Base-by-base conservation (phyloP, 169 alveolate genomes). In the Plasmodium chabaudi region DNA sequence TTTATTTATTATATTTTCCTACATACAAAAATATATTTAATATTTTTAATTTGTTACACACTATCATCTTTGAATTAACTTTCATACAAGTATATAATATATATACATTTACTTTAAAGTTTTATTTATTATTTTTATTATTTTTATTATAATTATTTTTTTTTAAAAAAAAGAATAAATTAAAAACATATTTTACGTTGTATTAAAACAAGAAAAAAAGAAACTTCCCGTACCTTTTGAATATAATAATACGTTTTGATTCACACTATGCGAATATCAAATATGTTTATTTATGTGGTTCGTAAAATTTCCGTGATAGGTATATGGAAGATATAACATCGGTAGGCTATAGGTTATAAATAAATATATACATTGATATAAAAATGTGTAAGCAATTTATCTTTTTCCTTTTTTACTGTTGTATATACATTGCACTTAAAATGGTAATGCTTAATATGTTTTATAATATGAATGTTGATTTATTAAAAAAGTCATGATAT, bases 21-120 rank as follows among this genome's bases (percentile, higher is more conserved):
- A 59, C 9, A 49, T 13, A 73, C 17, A 59, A 59, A 56, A 63
- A 44, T 39, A 63, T 75, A 65, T 75, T 63, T 75, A 61, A 53
- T 61, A 67, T 63, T 75, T 75, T 75, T 75, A 75, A 75, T 75
- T 75, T 75, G 88, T 75, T 75, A 55, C 59, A 13, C 25, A 56
- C 64, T 56, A 13, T 44, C 56, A 60, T 75, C 75, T 75, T 75
- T 75, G 88, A 75, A 75, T 75, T 63, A 19, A 75, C 42, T 75
- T 75, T 75, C 88, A 75, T 19, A 49, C 53, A 70, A 61, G 64
- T 61, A 46, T 51, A 74, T 74, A 12, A 15, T 65, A 39, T 73
- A 65, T 65, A 17, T 47, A 68, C 47, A 68, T 68, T 44, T 68
- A 68, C 47, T 49, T 61, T 61, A 61, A 61, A 61, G 71, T 61